Base-by-base conservation (phyloP, 2,329 filamentous ascomycete genomes). In the Biscogniauxia marginata region DNA sequence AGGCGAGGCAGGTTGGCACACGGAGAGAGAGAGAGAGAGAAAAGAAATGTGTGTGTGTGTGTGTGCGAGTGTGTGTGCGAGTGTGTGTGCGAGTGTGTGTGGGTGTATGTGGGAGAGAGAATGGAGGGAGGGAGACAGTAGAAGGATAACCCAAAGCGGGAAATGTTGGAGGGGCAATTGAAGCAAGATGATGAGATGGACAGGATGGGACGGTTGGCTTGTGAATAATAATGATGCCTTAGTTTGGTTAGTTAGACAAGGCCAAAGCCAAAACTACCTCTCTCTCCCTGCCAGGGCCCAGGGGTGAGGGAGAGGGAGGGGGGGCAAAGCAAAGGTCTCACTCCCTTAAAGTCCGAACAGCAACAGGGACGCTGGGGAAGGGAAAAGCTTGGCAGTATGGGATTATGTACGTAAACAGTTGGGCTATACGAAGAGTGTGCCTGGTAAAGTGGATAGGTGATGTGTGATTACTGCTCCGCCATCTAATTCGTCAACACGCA, bases 371-470 rank as follows among this genome's bases (percentile, higher is more conserved):
- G 18, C 34, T 11, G 58, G 58, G 45, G 57, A 52, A 57, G 58
- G 58, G 8, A n/a, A 49, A 55, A 55, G 55, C 58, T 59, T 58
- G 62, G 54, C 59, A 57, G 53, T 61, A 59, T 57, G 20, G 56
- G 46, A 23, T 23, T 47, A 53, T 34, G n/a, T 53, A 43, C 19
- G 23, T 23, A 21, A 21, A 44, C 60, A 61, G 59, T 20, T 22
- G 21, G 57, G 58, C 58, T 58, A 64, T 60, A 64, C 60, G 62
- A 63, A 61, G 58, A 59, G 51, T 64, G 62, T 64, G 59, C 62
- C 62, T 64, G 62, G 59, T 64, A 64, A 64, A 64, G 62, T 64
- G 62, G 62, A 64, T 62, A 59, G 49, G 52, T 43, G 59, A 58
- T 63, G 60, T 59, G 54, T 50, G 54, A 53, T 61, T 56, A 54